Base-by-base conservation (phyloP, 768 basidiomycete genomes). In the Gautieria morchelliformis region DNA sequence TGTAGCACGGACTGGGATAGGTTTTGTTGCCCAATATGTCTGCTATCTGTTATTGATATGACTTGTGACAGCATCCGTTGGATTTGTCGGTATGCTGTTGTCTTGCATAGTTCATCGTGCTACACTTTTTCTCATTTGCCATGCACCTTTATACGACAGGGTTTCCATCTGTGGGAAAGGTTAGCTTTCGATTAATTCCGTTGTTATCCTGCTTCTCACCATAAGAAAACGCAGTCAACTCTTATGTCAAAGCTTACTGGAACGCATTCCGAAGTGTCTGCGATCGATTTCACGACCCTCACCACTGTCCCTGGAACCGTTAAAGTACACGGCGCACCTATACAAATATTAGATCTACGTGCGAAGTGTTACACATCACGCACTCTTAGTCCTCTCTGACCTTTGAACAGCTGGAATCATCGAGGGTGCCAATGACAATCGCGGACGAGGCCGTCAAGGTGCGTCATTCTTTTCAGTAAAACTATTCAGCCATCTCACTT, bases 221-320 rank as follows among this genome's bases (percentile, higher is more conserved):
- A 27, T 49, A 17, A 27, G 14, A 49, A 30, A 3, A 22, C 39
- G 58, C 63, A 93, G 89, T 93, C 90, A 9, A 93, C 91, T 0
- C 76, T 93, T 53, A 96, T 96, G 93, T 91, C 91, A 51, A 94
- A 92, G 70, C 75, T 93, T 58, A 99, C 95, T 5, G 96, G 96
- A 58, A 98, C 94, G 20, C 90, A 95, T 64, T 97, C 93, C 40
- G 92, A 97, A 69, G 86, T 87, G 17, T 96, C 95, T 9, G 92
- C 87, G 60, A 96, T 97, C 64, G 94, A 97, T 71, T 99, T 98
- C 73, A 98, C 95, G 0, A 90, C 92, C 2, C 82, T 94, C 30
- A 94, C 92, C 5, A 97, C 94, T 15, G 93, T 97, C 6, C 94
- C 94, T 14, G 94, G 94, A 39, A 96, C 93, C 0, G 65, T 99